These are phyloP conservation scores for Solanum sitiens DNA, from an alignment of 257 asterid species.

Conservation along the genomic window DNA sequence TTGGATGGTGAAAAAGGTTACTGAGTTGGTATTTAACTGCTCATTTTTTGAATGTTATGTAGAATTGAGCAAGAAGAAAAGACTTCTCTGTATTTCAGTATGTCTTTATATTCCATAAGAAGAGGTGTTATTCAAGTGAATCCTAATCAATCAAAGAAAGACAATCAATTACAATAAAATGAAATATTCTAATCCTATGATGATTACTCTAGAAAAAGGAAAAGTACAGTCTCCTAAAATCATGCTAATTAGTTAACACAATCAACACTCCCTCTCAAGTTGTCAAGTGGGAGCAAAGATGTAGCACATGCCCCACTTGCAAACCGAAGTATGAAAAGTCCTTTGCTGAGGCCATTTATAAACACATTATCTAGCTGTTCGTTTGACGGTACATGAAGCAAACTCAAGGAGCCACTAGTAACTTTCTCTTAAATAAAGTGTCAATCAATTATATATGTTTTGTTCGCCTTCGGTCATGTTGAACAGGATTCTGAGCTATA, in stretches of 20 bases:
- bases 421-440: neutral
- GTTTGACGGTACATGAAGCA: neutral
- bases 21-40: neutral
- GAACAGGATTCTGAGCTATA: neutral
- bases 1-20: neutral
- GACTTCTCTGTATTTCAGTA: neutral
- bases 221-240: neutral
- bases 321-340: neutral
- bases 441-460: neutral
- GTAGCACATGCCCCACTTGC: neutral
- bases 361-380: neutral
- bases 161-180: neutral
- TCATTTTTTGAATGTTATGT: neutral
- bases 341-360: neutral
- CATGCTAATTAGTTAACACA: neutral
- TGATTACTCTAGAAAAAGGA: neutral
- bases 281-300: neutral
- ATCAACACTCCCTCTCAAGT: neutral
- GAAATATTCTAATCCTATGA: neutral
- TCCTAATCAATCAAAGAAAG: neutral
- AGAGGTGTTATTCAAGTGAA: neutral
- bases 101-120: neutral
- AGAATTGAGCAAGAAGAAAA: neutral
- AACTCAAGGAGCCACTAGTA: neutral
- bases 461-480: neutral